Percentiles rank a stretch among this genome's conserved stretches.
These are phyloP conservation scores for Artomyces pyxidatus DNA, from an alignment of 768 basidiomycete species.

Conservation along the genomic window DNA sequence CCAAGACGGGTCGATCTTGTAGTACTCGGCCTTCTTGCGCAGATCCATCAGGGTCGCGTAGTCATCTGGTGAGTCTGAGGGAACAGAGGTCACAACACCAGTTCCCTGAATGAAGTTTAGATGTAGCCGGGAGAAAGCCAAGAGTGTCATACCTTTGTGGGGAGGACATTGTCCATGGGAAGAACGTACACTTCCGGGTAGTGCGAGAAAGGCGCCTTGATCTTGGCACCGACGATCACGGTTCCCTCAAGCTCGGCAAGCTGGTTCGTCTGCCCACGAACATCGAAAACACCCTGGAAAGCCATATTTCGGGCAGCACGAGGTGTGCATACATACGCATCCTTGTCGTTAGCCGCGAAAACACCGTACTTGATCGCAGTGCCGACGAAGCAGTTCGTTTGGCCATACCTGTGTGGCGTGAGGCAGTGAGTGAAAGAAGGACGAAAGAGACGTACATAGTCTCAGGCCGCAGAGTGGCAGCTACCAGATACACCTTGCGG, in stretches of 20 bases:
- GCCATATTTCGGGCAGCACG: slow-evolving; percentile 97
- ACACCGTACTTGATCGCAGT: slow-evolving; percentile 86
- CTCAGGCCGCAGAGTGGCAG: slow-evolving; percentile 92
- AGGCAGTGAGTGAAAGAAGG: not conserved
- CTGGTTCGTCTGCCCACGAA: slow-evolving; percentile 64
- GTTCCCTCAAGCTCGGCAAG: slow-evolving; percentile 73
- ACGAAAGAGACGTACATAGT: slow-evolving; percentile 63
- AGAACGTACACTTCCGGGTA: slow-evolving; percentile 87
- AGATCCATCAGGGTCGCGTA: slow-evolving; percentile 85
- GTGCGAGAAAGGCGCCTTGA: slow-evolving; percentile 79
- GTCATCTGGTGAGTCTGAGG: slow-evolving; percentile 98
- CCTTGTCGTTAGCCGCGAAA: slow-evolving; percentile 79
- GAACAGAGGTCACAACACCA: slow-evolving; percentile 95
- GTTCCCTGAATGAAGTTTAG: slow-evolving; percentile 55
- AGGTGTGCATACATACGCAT: slow-evolving; percentile 82
- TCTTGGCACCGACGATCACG: slow-evolving; percentile 78
- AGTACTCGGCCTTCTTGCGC: slow-evolving; percentile 93
- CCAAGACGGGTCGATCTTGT: slow-evolving; percentile 91
- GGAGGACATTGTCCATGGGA: slow-evolving; percentile 97
- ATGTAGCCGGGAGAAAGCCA: not conserved
- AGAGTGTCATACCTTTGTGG: slow-evolving; percentile 66
- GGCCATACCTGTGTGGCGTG: slow-evolving; percentile 78
- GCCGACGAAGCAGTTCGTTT: slow-evolving; percentile 97
- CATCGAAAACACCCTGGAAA: slow-evolving; percentile 78
- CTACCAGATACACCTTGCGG: slow-evolving; percentile 85